Percentiles rank a stretch among this genome's conserved stretches.
These are phyloP conservation scores for Coemansia sp. DNA, from an alignment of 192 early-diverging fungal genomes.

Conservation along the genomic window DNA sequence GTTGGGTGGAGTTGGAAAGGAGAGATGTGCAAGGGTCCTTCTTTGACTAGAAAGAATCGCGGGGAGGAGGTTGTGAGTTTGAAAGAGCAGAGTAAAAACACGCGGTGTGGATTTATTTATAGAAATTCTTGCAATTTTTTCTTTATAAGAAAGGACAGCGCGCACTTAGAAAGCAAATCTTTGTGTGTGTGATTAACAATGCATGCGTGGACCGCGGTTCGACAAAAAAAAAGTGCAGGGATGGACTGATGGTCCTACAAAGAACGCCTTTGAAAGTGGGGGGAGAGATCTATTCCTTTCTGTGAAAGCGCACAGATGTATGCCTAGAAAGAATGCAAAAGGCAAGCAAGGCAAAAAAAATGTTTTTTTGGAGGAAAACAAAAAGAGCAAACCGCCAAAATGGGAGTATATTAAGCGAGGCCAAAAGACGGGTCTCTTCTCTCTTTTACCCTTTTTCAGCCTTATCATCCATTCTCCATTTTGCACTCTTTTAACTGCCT, in stretches of 20 bases:
- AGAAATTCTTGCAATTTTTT: not conserved
- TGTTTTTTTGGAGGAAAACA: not conserved
- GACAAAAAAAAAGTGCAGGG: not conserved
- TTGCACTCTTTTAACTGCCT: not conserved
- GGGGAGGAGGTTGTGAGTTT: not conserved
- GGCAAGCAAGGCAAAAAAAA: not conserved
- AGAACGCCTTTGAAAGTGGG: not conserved
- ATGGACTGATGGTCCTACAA: not conserved
- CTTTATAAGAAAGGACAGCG: not conserved
- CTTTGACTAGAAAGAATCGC: not conserved
- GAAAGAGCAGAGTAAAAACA: not conserved
- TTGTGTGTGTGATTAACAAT: not conserved
- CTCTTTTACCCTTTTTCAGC: constrained; percentile 12
- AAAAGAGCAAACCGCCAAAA: not conserved
- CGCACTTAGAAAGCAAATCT: not conserved
- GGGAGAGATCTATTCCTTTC: constrained; percentile 1
- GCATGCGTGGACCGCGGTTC: constrained; percentile 1
- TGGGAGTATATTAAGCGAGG: not conserved
- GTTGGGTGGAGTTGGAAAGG: not conserved
- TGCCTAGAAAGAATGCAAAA: not conserved
- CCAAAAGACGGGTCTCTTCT: constrained; percentile 1
- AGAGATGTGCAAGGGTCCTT: not conserved
- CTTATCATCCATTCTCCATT: not conserved
- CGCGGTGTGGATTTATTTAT: not conserved
- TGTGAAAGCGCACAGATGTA: not conserved